phyloP scores from a whole-genome alignment of 2,329 filamentous ascomycete species.

The Xylariales sp. region DNA sequence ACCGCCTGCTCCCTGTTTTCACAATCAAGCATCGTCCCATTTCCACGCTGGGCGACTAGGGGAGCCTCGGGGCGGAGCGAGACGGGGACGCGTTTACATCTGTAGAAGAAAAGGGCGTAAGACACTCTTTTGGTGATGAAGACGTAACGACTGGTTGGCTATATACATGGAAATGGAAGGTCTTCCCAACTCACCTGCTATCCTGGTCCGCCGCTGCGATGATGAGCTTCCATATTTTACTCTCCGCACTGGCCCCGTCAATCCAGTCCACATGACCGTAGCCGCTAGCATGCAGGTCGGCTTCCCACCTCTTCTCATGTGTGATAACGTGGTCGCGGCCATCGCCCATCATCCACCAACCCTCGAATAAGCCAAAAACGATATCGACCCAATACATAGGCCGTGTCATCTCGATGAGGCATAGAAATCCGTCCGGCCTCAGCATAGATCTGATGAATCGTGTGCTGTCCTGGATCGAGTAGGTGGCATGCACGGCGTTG shows the following conservation, averaged over 20 bases:
- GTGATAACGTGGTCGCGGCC: conserved; percentile 45
- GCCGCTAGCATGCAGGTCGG: conserved; percentile 43
- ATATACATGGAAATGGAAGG: too few relatives aligned
- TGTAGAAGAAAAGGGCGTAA: too few relatives aligned
- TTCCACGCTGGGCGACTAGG: too few relatives aligned
- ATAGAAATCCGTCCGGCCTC: conserved; percentile 51
- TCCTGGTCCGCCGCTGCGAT: conserved; percentile 42
- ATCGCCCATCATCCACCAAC: conserved; percentile 55
- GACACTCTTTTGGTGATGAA: too few relatives aligned
- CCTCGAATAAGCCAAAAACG: conserved; percentile 53
- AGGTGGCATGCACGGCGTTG: conserved; percentile 55
- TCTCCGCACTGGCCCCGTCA: conserved; percentile 46
- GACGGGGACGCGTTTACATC: too few relatives aligned
- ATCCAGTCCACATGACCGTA: conserved; percentile 50
- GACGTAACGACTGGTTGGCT: too few relatives aligned
- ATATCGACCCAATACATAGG: conserved; percentile 50
- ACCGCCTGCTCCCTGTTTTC: too few relatives aligned
- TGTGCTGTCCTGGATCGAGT: conserved; percentile 18
- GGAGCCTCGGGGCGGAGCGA: too few relatives aligned
- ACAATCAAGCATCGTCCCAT: too few relatives aligned
- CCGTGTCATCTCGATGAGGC: conserved; percentile 50
- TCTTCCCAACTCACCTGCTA: too few relatives aligned
- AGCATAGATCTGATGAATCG: conserved; percentile 39
- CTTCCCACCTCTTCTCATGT: conserved; percentile 42
- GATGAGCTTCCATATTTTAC: conserved; percentile 46